Base-by-base conservation (phyloP, 148 eudicot species). In the Vaccinium corymbosum region DNA sequence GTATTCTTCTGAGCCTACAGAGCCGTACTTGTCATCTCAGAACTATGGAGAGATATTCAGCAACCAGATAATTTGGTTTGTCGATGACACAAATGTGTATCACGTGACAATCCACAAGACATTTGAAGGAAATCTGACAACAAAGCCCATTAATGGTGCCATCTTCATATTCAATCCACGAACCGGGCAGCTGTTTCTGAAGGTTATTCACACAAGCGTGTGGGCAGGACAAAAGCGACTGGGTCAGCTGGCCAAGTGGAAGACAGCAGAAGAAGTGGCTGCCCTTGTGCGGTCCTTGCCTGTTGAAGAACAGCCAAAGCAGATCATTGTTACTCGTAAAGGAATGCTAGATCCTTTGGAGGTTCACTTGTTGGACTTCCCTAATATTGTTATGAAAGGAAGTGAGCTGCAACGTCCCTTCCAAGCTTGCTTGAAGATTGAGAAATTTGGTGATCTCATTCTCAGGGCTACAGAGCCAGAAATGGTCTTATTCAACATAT, bases 181-280 rank as follows among this genome's bases (percentile, higher is more conserved):
- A 81, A 97, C 99, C 11, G 98, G 99, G 46, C 99, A 97, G 78
- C 89, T 97, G 81, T 95, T 97, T 90, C 81, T 97, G 87, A 97
- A 97, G 98, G 46, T 42, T 42, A 42, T 42, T 42, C 46, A 97
- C 91, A 97, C 98, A 20, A 97, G 99, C 84, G 99, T 97, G 2
- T 97, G 99, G 99, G 99, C 99, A 66, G 99, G 99, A 84, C 99
- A 97, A 85, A 97, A 97, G 89, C 98, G 99, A 86, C 97, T 97
- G 80, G 99, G 99, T 81, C 99, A 97, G 93, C 87, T 97, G 86
- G 98, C 99, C 62, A 97, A 95, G 92, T 97, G 99, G 99, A 97
- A 97, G 88, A 97, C 99, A 52, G 99, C 98, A 62, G 99, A 94
- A 90, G 99, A 96, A 91, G 99, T 96, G 74, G 99, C 99, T 42